Evolutionary conservation across 495 filamentous ascomycete genomes (phyloP), one percentile per base, ranked within the genome.

Genomic region (Rostrohypoxylon terebratum): DNA sequence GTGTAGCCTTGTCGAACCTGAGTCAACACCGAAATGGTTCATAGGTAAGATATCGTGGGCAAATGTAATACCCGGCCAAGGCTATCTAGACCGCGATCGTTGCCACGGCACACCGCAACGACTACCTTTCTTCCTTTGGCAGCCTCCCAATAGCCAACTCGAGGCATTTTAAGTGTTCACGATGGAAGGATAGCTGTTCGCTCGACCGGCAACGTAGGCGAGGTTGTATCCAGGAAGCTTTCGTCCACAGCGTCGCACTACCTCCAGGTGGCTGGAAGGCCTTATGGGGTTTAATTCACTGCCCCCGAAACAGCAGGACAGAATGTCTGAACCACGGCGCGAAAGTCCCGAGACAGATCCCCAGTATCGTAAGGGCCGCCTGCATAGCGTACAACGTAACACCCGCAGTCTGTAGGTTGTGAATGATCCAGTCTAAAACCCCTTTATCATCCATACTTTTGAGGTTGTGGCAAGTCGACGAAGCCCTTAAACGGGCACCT

Each of bases 311-410:
- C 59, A 53, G 53, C 16, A 66, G 48, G 53, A 42, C 20, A 54
- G 44, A 31, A 31, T 59, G 51, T 44, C 20, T 69, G 38, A 65
- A 66, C 59, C 58, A 67, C 55, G 66, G 66, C 66, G 66, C 45
- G 31, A 54, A 70, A 69, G 62, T 55, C 53, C 67, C 71, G 71
- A 74, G 71, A 74, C 71, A 69, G n/a, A 11, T 50, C 34, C 51
- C 28, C 36, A 45, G 14, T 61, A 42, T 20, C 3, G 20, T 14
- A 28, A 18, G 4, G 42, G 33, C 20, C 20, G 44, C 44, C 44
- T 40, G 50, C 44, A 36, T n/a, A 57, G 23, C 50, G 40, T 54
- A 51, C 59, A 47, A 53, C 40, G 66, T 69, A 62, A 42, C 50
- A 63, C 58, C 58, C 58, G 48, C 40, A 50, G 28, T 7, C 16